A percentile compares a stretch with the other conserved stretches of the same genome.
Conservation (phyloP, 176 grass and related monocot genomes). For the Urochloa ruziziensis region DNA sequence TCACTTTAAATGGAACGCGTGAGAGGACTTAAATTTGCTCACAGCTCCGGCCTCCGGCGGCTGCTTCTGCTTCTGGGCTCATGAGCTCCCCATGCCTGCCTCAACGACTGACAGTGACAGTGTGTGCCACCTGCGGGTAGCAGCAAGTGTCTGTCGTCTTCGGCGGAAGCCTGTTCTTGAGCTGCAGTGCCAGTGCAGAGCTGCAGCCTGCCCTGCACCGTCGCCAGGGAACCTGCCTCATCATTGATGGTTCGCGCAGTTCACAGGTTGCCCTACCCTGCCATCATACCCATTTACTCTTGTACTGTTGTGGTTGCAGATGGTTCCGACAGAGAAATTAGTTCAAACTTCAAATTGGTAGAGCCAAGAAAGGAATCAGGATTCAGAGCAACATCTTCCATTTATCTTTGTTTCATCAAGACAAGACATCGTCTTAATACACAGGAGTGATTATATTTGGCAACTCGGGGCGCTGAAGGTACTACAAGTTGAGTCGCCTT, state of each 20-base stretch:
- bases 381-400: neutral
- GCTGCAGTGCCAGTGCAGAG: neutral
- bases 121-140: slow-evolving; percentile 1
- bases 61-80: neutral
- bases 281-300: slow-evolving; percentile 29
- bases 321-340: neutral
- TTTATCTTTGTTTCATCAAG: neutral
- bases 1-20: neutral
- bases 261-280: slow-evolving; percentile 3
- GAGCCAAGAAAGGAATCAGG: neutral
- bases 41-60: slow-evolving; percentile 29
- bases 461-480: neutral
- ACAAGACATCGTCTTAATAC: neutral
- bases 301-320: neutral
- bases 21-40: slow-evolving; percentile 31
- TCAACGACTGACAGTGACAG: neutral
- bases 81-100: slow-evolving; percentile 27
- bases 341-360: neutral
- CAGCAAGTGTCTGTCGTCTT: slow-evolving; percentile 13
- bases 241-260: slow-evolving; percentile 32
- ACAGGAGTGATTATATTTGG: neutral
- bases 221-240: neutral
- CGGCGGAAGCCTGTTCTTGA: slow-evolving; percentile 6
- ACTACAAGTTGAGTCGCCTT: neutral
- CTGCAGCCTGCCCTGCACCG: neutral